Conservation (phyloP, 257 asterid genomes). For the Salvia rosmarinus region DNA sequence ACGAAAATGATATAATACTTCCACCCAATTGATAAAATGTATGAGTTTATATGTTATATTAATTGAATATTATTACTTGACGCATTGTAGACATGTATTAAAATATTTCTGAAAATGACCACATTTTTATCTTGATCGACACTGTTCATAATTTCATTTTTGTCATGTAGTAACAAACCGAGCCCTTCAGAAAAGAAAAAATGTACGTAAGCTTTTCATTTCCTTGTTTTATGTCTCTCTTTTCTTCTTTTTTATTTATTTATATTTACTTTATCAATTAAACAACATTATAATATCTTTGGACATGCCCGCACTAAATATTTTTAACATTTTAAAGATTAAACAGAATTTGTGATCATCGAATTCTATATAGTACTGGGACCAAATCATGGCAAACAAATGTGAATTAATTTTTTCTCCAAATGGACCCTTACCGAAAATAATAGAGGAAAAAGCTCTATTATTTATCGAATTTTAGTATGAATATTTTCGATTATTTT, state of each 20-base stretch:
- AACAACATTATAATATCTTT: neutral
- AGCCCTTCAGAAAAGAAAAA: no score
- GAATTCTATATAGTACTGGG: neutral
- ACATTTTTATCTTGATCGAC: no score
- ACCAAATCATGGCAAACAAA: neutral
- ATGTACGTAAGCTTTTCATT: no score
- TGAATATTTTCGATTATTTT: no score
- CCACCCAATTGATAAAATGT: neutral
- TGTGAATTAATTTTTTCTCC: neutral
- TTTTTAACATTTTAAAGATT: neutral
- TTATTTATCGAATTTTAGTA: no score
- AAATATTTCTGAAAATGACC: no score
- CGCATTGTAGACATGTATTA: no score
- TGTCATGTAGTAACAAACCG: no score
- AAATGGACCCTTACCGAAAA: neutral
- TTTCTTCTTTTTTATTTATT: neutral
- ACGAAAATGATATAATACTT: neutral
- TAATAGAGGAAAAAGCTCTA: neutral
- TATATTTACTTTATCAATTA: no score
- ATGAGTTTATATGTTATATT: no score
- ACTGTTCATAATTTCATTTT: no score
- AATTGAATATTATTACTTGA: no score
- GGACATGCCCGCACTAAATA: neutral
- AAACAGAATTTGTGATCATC: neutral
- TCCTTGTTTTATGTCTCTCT: neutral